Evolutionary conservation across 2,329 filamentous ascomycete genomes (phyloP).

Genomic region (Aspergillus pseudotamarii): DNA sequence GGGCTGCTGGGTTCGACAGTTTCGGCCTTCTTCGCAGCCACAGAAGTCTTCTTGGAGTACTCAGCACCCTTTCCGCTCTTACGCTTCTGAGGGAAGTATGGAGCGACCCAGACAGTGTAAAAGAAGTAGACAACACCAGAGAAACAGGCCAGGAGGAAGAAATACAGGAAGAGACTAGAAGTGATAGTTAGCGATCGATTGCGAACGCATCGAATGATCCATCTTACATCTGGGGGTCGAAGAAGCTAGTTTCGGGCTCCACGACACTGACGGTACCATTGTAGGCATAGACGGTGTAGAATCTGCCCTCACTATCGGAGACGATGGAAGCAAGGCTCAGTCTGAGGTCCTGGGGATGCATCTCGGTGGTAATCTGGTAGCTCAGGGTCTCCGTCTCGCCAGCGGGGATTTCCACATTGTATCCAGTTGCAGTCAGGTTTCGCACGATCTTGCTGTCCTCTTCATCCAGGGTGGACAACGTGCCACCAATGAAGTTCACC

Average conservation of each 20-base stretch:
- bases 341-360: conserved; percentile 87
- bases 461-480: conserved; percentile 64
- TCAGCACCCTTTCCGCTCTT: conserved; percentile 54
- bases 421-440: conserved; percentile 80
- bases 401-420: conserved; percentile 72
- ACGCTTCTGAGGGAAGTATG: conserved; percentile 86
- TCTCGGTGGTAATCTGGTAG: conserved; percentile 84
- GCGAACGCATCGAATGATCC: neutral
- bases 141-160: conserved; percentile 80
- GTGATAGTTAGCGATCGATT: conserved; percentile 11
- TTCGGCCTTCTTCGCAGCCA: conserved; percentile 69
- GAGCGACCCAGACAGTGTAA: conserved; percentile 97
- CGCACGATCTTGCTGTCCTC: conserved; percentile 65
- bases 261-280: conserved; percentile 84
- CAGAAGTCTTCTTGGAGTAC: conserved; percentile 57
- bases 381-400: conserved; percentile 76
- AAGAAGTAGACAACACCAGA: conserved; percentile 87
- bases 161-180: conserved; percentile 90
- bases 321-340: conserved; percentile 78
- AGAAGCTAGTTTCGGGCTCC: conserved; percentile 85
- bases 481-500: conserved; percentile 75
- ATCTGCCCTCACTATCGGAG: conserved; percentile 63
- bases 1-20: conserved; percentile 70
- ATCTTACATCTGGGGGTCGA: conserved; percentile 92
- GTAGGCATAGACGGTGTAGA: conserved; percentile 79